phyloP scores from a whole-genome alignment of 2,329 filamentous ascomycete genomes.

The Nigrospora sphaerica region DNA sequence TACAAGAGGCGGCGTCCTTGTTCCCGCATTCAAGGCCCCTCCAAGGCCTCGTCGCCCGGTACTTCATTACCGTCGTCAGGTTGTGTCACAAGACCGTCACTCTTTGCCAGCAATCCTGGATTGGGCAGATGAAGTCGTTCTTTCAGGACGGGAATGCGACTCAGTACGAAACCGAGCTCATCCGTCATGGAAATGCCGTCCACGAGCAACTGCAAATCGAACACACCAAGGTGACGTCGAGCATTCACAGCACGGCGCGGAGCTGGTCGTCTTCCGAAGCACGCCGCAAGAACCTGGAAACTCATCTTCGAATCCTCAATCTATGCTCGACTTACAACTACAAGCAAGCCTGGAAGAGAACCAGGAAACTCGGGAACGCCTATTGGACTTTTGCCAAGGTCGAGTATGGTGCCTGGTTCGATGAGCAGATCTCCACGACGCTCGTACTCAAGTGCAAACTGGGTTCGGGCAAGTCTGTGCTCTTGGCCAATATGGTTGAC shows the following conservation, averaged over 20 bases:
- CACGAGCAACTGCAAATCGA: slow-evolving; percentile 18
- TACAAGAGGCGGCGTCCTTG: slow-evolving; percentile 28
- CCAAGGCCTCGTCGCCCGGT: slow-evolving; percentile 28
- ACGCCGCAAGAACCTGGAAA: slow-evolving; percentile 5
- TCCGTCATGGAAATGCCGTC: slow-evolving; percentile 25
- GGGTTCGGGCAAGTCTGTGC: slow-evolving; percentile 36
- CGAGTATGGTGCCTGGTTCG: slow-evolving; percentile 2
- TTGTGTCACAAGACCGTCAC: slow-evolving; percentile 28
- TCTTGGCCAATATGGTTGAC: slow-evolving; percentile 34
- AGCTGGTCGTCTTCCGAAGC: background rate
- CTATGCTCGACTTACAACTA: slow-evolving; percentile 33
- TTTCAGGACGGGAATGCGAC: slow-evolving; percentile 24
- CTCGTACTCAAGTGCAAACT: slow-evolving; percentile 30
- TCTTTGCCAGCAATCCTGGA: slow-evolving; percentile 22
- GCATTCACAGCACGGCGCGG: background rate
- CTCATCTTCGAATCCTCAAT: slow-evolving; percentile 22
- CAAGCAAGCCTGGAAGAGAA: slow-evolving; percentile 31
- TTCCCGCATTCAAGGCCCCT: slow-evolving; percentile 29
- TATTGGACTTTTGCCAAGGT: slow-evolving; percentile 9
- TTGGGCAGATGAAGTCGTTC: slow-evolving; percentile 22
- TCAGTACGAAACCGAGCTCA: slow-evolving; percentile 23
- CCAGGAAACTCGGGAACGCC: slow-evolving; percentile 29
- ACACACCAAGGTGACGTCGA: slow-evolving; percentile 1
- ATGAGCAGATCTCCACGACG: slow-evolving; percentile 8
- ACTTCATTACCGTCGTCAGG: slow-evolving; percentile 30